These are phyloP conservation scores for Cochlearia excelsa DNA, from an alignment of 345 rosid species.

Conservation along the genomic window DNA sequence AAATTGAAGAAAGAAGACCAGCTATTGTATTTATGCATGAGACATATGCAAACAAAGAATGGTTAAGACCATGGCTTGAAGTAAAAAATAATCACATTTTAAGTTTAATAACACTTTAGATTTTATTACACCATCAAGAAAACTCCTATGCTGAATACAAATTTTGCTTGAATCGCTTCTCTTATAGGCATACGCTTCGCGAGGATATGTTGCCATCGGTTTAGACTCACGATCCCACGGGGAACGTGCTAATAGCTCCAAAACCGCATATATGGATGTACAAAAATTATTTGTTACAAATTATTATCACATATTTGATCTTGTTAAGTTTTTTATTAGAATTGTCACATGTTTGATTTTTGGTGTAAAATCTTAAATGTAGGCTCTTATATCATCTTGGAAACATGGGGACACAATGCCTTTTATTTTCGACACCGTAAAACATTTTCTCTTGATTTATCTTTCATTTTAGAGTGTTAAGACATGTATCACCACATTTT, in stretches of 20 bases:
- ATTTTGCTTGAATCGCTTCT: too few species aligned
- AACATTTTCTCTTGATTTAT: constrained; percentile 16
- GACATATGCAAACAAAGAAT: constrained; percentile 72
- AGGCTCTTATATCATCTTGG: constrained; percentile 94
- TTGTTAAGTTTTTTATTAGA: constrained; percentile 2
- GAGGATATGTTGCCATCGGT: constrained; percentile 76
- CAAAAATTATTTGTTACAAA: neutral
- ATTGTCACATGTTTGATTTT: neutral
- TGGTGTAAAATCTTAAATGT: constrained; percentile 25
- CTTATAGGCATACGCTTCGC: constrained; percentile 75
- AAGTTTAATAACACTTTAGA: too few species aligned
- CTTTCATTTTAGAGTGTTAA: neutral
- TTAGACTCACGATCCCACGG: constrained; percentile 94
- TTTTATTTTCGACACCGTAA: constrained; percentile 76
- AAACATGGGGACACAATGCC: constrained; percentile 82
- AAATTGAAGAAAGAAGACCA: constrained; percentile 46
- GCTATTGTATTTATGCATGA: constrained; percentile 87
- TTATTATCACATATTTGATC: too few species aligned
- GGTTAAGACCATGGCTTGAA: constrained; percentile 88
- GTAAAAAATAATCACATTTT: constrained; percentile 30
- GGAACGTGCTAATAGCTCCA: constrained; percentile 55
- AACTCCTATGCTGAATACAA: too few species aligned
- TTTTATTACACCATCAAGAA: too few species aligned
- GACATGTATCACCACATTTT: neutral
- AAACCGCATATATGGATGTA: constrained; percentile 71